Base-by-base conservation (phyloP, 495 filamentous ascomycete species). In the Annulohypoxylon moriforme region DNA sequence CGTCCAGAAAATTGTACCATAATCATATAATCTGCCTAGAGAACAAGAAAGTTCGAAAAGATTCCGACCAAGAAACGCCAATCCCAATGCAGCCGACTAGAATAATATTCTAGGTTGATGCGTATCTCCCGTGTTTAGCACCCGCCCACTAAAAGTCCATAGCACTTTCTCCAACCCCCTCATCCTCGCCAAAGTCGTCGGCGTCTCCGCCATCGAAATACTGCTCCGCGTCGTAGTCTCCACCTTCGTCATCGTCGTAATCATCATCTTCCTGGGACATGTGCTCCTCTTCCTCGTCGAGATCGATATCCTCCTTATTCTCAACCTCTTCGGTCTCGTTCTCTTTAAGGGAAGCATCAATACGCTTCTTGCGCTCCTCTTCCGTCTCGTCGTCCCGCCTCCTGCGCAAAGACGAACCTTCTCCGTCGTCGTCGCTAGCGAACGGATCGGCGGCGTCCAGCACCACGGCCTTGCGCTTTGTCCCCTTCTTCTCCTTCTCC, bases 171-270 rank as follows among this genome's bases (percentile, higher is more conserved):
- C 78, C 84, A 18, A 81, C 84, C 0, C 80, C 85, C 55, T 80
- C 85, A 13, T 82, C 83, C 5, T 81, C 82, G 0, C 76, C 80
- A 58, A 63, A 75, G 34, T 83, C 84, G 11, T 86, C 83, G 10
- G 81, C 82, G 27, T 83, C 81, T 24, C 85, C 83, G 38, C 77
- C 80, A 25, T 86, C 84, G 67, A 88, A 88, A 74, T 87, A 87
- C 16, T 76, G 72, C 73, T 88, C 86, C 6, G 82, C 86, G 59
- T 87, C 82, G 73, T 88, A 88, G 61, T 88, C 86, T 22, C 85
- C 85, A 1, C 80, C 85, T 29, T 85, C 83, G 44, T 83, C 84
- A 46, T 80, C 75, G 14, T 79, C 81, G 38, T 82, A 80, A 10
- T 84, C 81, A 42, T 84, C 84, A 0, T 82, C 80, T 25, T 76